phyloP scores from a whole-genome alignment of 345 rosid species.

The Eucalyptus paniculata region DNA sequence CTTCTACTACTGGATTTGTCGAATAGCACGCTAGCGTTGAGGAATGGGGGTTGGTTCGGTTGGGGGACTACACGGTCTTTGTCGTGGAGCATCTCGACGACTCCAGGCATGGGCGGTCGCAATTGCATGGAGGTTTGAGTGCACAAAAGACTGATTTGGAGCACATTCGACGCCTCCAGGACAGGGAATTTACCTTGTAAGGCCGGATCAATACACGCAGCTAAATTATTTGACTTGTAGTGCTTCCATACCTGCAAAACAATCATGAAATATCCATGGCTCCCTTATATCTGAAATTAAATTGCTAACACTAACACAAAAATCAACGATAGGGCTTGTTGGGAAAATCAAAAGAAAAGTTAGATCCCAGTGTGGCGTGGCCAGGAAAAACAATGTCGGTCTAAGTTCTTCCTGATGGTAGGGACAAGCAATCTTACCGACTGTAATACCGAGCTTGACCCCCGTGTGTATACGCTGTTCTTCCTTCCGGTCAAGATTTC shows the following conservation, averaged over 20 bases:
- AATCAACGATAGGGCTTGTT: neutral
- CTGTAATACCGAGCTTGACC: slow-evolving; percentile 34
- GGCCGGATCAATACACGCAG: slow-evolving; percentile 19
- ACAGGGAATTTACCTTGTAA: slow-evolving; percentile 8
- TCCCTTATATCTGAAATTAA: neutral
- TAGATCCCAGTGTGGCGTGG: neutral
- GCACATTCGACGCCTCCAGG: slow-evolving; percentile 35
- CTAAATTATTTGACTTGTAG: slow-evolving; percentile 22
- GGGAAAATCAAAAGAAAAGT: neutral
- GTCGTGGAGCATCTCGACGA: slow-evolving; percentile 33
- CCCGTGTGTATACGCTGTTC: slow-evolving; percentile 43
- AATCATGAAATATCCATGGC: neutral
- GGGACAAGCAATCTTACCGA: slow-evolving; percentile 13
- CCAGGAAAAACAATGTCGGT: neutral
- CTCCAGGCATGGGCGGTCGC: slow-evolving; percentile 51
- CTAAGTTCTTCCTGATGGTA: neutral
- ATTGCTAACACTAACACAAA: neutral
- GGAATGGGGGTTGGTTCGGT: slow-evolving; percentile 71
- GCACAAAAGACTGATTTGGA: slow-evolving; percentile 62
- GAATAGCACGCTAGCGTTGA: slow-evolving; percentile 47
- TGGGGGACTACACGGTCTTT: slow-evolving; percentile 15
- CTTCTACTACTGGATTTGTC: slow-evolving; percentile 1
- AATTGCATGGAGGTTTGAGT: slow-evolving; percentile 49
- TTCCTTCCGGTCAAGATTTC: slow-evolving; percentile 55
- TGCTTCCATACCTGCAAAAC: slow-evolving; percentile 53